A percentile compares a stretch with the other conserved stretches of the same genome.
These are phyloP conservation scores for Candida chilensis DNA, from an alignment of 805 yeast genomes.

Conservation along the genomic window DNA sequence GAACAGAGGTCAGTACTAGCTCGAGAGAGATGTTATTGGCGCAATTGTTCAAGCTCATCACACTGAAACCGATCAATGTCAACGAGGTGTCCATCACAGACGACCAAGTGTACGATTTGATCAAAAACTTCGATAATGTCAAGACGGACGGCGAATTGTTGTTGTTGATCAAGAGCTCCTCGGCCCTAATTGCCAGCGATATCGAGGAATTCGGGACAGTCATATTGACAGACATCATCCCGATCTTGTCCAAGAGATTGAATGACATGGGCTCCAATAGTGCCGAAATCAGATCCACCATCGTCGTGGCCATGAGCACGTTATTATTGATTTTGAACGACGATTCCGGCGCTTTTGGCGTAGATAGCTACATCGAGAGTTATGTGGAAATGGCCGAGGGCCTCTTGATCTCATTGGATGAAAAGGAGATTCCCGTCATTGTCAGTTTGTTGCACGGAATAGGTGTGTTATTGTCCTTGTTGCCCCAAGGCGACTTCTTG, in stretches of 20 bases:
- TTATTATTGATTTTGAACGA: slow-evolving; percentile 33
- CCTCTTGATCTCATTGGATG: slow-evolving; percentile 18
- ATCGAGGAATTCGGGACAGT: slow-evolving; percentile 37
- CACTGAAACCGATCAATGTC: slow-evolving; percentile 28
- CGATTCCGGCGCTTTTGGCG: slow-evolving; percentile 39
- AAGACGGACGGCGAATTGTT: slow-evolving; percentile 22
- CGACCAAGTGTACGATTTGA: slow-evolving; percentile 20
- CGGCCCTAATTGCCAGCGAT: slow-evolving; percentile 36
- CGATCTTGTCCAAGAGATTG: slow-evolving; percentile 9
- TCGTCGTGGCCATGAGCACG: slow-evolving; percentile 12
- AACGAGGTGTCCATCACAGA: slow-evolving; percentile 27
- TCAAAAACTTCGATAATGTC: slow-evolving; percentile 17
- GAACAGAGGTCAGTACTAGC: slow-evolving; percentile 34
- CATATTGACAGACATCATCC: slow-evolving; percentile 15
- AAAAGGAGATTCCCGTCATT: slow-evolving; percentile 34
- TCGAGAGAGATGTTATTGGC: slow-evolving; percentile 41
- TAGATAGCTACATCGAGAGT: slow-evolving; percentile 34
- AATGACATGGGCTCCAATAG: slow-evolving; percentile 2
- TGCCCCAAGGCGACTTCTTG: slow-evolving; percentile 30
- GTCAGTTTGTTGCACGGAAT: slow-evolving; percentile 37
- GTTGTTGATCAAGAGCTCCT: slow-evolving; percentile 25
- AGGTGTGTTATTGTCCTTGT: slow-evolving; percentile 32
- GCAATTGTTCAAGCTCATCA: slow-evolving; percentile 38
- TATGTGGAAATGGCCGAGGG: slow-evolving; percentile 35
- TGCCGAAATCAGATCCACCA: slow-evolving; percentile 6